These are phyloP conservation scores for Tolypocladium inflatum DNA, from an alignment of 2,329 filamentous ascomycete genomes.

Conservation along the genomic window DNA sequence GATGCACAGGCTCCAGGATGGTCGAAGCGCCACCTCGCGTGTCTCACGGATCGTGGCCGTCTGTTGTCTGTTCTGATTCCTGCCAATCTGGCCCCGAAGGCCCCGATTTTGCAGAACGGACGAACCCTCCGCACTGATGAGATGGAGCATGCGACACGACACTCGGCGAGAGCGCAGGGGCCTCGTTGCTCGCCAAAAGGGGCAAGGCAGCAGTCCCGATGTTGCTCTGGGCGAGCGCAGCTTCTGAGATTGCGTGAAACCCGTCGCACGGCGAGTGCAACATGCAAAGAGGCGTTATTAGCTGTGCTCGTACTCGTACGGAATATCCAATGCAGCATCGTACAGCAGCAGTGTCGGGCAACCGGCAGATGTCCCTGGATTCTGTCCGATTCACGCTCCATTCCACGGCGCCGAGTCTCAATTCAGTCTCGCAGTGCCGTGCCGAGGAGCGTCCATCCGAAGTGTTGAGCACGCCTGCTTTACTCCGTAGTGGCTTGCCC, in stretches of 20 bases:
- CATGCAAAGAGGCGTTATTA: background rate
- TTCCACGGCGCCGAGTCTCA: background rate
- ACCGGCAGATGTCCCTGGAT: too few species aligned
- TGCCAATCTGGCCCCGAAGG: background rate
- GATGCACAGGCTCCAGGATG: background rate
- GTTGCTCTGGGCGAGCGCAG: background rate
- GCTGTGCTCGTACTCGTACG: background rate
- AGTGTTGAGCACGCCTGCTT: background rate
- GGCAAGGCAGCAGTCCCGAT: background rate
- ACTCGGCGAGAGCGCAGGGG: background rate
- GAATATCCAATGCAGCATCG: background rate
- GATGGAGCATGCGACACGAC: background rate
- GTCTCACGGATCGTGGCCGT: slow-evolving; percentile 1
- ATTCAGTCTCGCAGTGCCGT: background rate
- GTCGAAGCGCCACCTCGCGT: slow-evolving; percentile 4
- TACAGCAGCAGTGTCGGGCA: background rate
- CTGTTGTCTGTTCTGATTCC: background rate
- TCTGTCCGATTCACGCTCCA: too few species aligned
- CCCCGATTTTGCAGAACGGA: background rate
- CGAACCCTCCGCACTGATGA: background rate
- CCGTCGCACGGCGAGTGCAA: background rate
- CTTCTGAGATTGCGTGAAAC: background rate
- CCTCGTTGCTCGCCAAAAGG: background rate
- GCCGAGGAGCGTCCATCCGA: background rate
- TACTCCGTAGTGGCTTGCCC: background rate